Percentiles rank a stretch among this genome's conserved stretches.
Evolutionary conservation across 2,329 filamentous ascomycete species (phyloP).

Genomic region (Verticillium isaacii): DNA sequence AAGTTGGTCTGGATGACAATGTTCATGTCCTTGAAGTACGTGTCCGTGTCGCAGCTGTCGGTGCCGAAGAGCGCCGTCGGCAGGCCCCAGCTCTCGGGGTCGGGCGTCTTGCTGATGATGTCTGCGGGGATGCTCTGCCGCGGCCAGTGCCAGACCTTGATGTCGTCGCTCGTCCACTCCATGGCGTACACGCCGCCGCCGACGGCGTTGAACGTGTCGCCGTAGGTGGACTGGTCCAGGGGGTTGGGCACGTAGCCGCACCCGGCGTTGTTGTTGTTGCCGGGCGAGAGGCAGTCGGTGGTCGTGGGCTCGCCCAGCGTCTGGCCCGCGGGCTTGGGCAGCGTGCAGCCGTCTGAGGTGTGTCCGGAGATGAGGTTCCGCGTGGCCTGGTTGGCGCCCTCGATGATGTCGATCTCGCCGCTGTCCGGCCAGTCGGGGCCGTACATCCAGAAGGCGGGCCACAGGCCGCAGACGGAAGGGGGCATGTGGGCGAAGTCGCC

Average conservation of each 20-base stretch:
- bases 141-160: constrained; percentile 75
- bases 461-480: constrained; percentile 62
- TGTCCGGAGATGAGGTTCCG: constrained; percentile 59
- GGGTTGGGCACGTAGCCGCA: constrained; percentile 37
- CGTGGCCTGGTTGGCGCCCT: constrained; percentile 60
- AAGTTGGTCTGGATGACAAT: constrained; percentile 74
- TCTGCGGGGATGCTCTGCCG: constrained; percentile 61
- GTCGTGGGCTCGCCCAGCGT: background rate
- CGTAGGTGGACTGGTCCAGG: constrained; percentile 45
- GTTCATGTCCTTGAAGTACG: constrained; percentile 62
- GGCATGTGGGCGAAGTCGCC: constrained; percentile 73
- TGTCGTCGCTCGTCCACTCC: constrained; percentile 63
- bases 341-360: constrained; percentile 32
- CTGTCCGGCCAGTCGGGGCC: constrained; percentile 53
- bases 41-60: constrained; percentile 57
- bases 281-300: background rate
- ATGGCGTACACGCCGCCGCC: constrained; percentile 67
- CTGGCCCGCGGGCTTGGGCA: background rate
- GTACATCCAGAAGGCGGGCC: constrained; percentile 65
- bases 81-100: constrained; percentile 62
- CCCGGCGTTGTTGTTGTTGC: constrained; percentile 30
- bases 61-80: constrained; percentile 68
- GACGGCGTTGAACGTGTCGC: constrained; percentile 60
- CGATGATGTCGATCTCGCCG: constrained; percentile 67
- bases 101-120: constrained; percentile 52